phyloP scores from a whole-genome alignment of 805 yeast species.

The Zygosaccharomyces gambellarensis region DNA sequence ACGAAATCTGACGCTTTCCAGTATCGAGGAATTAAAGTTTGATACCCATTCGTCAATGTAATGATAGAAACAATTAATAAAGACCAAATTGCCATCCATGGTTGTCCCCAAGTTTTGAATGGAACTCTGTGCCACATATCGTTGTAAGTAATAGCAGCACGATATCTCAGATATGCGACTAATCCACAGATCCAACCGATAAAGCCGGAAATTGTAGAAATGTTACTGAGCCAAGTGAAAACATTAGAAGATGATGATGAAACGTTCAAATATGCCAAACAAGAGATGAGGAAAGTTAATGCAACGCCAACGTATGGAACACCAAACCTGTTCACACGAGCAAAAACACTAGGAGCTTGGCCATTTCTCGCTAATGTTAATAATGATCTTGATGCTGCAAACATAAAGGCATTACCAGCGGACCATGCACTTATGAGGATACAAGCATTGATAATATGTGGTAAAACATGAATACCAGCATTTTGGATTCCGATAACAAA shows the following conservation, averaged over 20 bases:
- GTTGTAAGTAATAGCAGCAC: constrained; percentile 56
- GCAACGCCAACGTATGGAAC: constrained; percentile 44
- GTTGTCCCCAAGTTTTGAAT: constrained; percentile 52
- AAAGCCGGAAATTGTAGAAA: constrained; percentile 63
- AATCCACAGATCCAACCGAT: constrained; percentile 56
- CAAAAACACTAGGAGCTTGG: constrained; percentile 46
- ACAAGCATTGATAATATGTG: constrained; percentile 58
- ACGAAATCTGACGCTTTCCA: constrained; percentile 56
- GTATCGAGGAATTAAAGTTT: constrained; percentile 47
- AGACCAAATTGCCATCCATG: constrained; percentile 53
- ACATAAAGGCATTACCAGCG: constrained; percentile 47
- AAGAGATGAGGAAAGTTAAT: constrained; percentile 31
- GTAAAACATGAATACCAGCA: constrained; percentile 56
- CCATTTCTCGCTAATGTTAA: constrained; percentile 42
- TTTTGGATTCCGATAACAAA: constrained; percentile 60
- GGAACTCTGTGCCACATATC: constrained; percentile 52
- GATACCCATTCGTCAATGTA: constrained; percentile 68
- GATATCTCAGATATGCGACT: constrained; percentile 54
- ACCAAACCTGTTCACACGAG: constrained; percentile 48
- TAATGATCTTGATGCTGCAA: constrained; percentile 52
- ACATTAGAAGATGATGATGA: constrained; percentile 50
- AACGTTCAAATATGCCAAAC: constrained; percentile 50
- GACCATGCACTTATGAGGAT: constrained; percentile 56
- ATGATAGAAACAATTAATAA: constrained; percentile 47
- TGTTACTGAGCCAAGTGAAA: constrained; percentile 61